Conservation (phyloP, 2,329 filamentous ascomycete species). For the Botrytis cinerea region DNA sequence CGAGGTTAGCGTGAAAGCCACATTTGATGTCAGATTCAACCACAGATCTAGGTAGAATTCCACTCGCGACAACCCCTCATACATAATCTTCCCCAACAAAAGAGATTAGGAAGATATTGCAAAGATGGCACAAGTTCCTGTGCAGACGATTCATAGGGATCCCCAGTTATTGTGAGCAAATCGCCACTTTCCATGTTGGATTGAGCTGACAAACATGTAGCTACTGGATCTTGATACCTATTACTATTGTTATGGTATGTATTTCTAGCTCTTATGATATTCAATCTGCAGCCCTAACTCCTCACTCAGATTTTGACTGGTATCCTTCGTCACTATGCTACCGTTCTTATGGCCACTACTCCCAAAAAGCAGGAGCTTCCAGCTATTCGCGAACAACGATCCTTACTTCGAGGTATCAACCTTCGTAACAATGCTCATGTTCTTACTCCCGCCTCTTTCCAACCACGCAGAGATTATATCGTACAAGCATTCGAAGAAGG, state of each 20-base stretch:
- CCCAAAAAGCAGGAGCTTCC: conserved; percentile 60
- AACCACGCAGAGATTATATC: conserved; percentile 76
- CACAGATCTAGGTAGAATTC: conserved; percentile 10
- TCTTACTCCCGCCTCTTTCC: conserved; percentile 76
- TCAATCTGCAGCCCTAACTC: not conserved
- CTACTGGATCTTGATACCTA: conserved; percentile 98
- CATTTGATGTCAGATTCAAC: conserved; percentile 32
- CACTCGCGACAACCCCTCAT: conserved; percentile 20
- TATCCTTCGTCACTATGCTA: conserved; percentile 93
- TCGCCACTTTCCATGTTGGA: conserved; percentile 23
- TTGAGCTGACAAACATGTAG: conserved; percentile 51
- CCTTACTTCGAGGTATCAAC: conserved; percentile 79
- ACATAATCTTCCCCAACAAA: conserved; percentile 2
- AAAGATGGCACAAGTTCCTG: conserved; percentile 78
- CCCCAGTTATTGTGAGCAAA: conserved; percentile 87
- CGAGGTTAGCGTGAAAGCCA: conserved; percentile 36
- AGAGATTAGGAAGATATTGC: conserved; percentile 20
- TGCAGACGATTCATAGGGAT: conserved; percentile 97
- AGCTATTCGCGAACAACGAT: conserved; percentile 81
- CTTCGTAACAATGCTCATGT: conserved; percentile 81
- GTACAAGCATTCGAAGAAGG: conserved; percentile 84
- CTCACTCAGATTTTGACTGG: conserved; percentile 76
- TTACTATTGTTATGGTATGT: conserved; percentile 90
- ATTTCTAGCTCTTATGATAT: not conserved
- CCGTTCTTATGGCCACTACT: conserved; percentile 65